A percentile compares a stretch with the other conserved stretches of the same genome.
Conservation (phyloP, 2,329 filamentous ascomycete genomes). For the Colletotrichum sp. region DNA sequence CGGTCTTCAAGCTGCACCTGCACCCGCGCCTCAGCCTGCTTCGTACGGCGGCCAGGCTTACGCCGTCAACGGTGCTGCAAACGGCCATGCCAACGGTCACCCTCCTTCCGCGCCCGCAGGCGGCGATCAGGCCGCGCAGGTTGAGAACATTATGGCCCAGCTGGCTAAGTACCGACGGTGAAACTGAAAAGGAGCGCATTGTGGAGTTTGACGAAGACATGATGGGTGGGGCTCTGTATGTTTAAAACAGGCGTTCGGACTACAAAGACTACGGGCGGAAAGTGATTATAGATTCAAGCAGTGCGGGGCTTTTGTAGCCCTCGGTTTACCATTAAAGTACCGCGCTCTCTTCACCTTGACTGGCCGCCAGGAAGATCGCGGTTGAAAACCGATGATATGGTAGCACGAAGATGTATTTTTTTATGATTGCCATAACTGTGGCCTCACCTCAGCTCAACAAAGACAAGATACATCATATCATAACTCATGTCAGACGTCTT, state of each 20-base stretch:
- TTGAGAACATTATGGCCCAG: slow-evolving; percentile 79
- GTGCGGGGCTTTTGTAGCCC: background rate
- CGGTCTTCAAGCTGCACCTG: slow-evolving; percentile 32
- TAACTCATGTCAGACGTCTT: background rate
- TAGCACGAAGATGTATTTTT: background rate
- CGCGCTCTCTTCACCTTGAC: background rate
- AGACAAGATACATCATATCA: background rate
- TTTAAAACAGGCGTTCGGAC: slow-evolving; percentile 7
- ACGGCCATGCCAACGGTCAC: slow-evolving; percentile 27
- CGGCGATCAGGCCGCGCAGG: slow-evolving; percentile 52
- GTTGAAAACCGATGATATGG: background rate
- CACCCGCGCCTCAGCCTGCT: slow-evolving; percentile 24
- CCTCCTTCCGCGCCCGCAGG: slow-evolving; percentile 8
- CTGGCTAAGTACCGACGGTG: slow-evolving; percentile 68
- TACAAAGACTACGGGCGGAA: background rate
- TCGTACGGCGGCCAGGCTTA: slow-evolving; percentile 30
- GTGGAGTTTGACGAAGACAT: slow-evolving; percentile 8
- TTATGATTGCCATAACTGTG: background rate
- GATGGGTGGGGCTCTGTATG: slow-evolving; percentile 4
- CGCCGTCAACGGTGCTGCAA: slow-evolving; percentile 13
- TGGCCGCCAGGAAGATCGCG: background rate
- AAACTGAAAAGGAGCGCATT: background rate
- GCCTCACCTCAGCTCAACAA: background rate
- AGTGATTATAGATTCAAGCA: background rate
- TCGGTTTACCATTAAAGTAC: background rate